Evolutionary conservation across 2,329 filamentous ascomycete species (phyloP), one percentile per base, ranked within the genome.

Genomic region (Colletotrichum zoysiae): DNA sequence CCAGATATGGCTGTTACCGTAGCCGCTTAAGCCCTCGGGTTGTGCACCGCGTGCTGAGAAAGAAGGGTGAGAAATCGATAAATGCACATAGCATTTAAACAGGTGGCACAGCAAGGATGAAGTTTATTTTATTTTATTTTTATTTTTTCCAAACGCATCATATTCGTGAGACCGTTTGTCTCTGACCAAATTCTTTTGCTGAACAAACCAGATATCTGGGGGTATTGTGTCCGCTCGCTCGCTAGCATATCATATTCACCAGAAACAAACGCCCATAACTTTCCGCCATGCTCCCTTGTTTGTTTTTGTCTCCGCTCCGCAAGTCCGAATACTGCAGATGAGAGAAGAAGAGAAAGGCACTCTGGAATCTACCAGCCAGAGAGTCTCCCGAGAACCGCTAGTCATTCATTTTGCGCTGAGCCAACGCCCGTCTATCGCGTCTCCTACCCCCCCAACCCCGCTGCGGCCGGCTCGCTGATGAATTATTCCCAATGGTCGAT

Each of bases 191-290:
- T 30, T 30, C 8, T n/a, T 70, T 69, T 62, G 42, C 58, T 50
- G 56, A 70, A 56, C 50, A 53, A 57, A 57, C 51, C 56, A 65
- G 61, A 42, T 67, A 30, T 67, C 63, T 74, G 78, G 80, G 81
- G 83, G 82, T 84, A 82, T 84, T 70, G 42, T 72, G 50, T 65
- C 56, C 55, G 55, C 38, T 62, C 65, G 44, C 65, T 50, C 65
- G 65, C 65, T 63, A 9, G 40, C 33, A 83, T 79, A 76, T 77
- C 76, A 77, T 77, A 75, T 84, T 84, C 83, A 84, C 82, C 83
- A 84, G 82, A 84, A 83, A 81, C 80, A 85, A 83, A 82, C 80
- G 55, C 62, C 55, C 67, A 18, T 66, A 23, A 53, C 50, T 44
- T 60, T 56, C 63, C 55, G 62, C 62, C 38, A 46, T 67, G 62